phyloP scores from a whole-genome alignment of 768 basidiomycete genomes.

The Clavulina sp. region DNA sequence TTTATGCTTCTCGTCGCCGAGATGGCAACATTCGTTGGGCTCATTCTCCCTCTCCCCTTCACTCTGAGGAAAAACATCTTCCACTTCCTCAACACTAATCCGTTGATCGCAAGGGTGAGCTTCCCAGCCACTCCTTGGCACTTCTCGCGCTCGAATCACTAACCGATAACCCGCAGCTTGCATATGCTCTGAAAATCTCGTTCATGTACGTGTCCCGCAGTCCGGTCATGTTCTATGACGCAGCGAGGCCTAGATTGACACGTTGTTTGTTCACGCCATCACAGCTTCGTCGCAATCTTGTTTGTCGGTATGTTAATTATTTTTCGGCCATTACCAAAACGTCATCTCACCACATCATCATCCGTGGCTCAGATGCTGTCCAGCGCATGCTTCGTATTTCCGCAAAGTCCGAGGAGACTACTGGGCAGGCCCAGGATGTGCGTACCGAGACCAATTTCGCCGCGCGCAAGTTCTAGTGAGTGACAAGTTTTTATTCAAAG shows the following conservation, averaged over 20 bases:
- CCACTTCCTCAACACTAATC: conserved; percentile 22
- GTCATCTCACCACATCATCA: background rate
- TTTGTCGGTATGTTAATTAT: conserved; percentile 31
- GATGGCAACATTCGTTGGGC: conserved; percentile 71
- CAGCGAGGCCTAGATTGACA: conserved; percentile 22
- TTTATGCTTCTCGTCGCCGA: conserved; percentile 68
- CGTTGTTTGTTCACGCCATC: background rate
- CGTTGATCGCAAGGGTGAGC: conserved; percentile 39
- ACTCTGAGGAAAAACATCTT: conserved; percentile 28
- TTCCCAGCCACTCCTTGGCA: conserved; percentile 29
- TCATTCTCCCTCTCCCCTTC: conserved; percentile 78
- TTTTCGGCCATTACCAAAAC: background rate
- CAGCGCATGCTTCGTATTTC: conserved; percentile 80
- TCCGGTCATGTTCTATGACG: too few relatives aligned
- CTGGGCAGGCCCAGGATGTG: conserved; percentile 46
- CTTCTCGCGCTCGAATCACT: background rate
- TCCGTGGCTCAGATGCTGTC: conserved; percentile 43
- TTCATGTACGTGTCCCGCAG: conserved; percentile 53
- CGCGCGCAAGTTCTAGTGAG: conserved; percentile 85
- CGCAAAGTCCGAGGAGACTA: conserved; percentile 30
- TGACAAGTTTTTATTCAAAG: conserved; percentile 8
- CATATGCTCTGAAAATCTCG: conserved; percentile 83
- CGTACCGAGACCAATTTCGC: conserved; percentile 77
- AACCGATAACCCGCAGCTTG: conserved; percentile 36
- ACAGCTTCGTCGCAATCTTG: conserved; percentile 62